A percentile compares a stretch with the other conserved stretches of the same genome.
Conservation (phyloP, 1,284 basidiomycete species). For the Cryptococcus sp. region DNA sequence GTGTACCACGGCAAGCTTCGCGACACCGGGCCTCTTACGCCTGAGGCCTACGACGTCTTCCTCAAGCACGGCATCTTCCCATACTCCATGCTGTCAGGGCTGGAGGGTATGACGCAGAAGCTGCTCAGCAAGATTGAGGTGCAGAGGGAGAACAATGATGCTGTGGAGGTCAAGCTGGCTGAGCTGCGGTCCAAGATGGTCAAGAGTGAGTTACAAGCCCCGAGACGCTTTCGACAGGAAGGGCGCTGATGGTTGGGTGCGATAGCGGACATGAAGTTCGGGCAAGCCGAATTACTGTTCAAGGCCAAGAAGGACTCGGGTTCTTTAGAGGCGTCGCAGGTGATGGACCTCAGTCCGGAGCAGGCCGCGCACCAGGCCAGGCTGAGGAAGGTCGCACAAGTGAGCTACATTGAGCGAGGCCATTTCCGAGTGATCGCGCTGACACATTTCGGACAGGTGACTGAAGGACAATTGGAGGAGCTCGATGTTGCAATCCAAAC, state of each 20-base stretch:
- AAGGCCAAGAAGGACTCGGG: slow-evolving; percentile 53
- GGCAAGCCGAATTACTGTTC: slow-evolving; percentile 52
- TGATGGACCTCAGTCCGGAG: slow-evolving; percentile 54
- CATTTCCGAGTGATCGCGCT: neutral
- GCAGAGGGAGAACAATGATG: slow-evolving; percentile 26
- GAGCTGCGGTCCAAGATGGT: slow-evolving; percentile 52
- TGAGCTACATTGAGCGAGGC: slow-evolving; percentile 4
- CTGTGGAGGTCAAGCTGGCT: slow-evolving; percentile 41
- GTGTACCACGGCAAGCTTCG: slow-evolving; percentile 26
- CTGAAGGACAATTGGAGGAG: slow-evolving; percentile 50
- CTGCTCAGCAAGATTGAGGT: slow-evolving; percentile 31
- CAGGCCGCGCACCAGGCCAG: slow-evolving; percentile 53
- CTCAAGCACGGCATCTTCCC: slow-evolving; percentile 35
- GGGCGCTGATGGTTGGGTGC: slow-evolving; percentile 6
- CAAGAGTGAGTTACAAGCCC: slow-evolving; percentile 42
- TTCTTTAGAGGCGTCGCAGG: slow-evolving; percentile 52
- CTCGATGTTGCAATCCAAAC: slow-evolving; percentile 31
- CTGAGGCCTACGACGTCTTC: slow-evolving; percentile 28
- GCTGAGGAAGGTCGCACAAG: slow-evolving; percentile 49
- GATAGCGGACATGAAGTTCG: slow-evolving; percentile 51
- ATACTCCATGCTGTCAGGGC: slow-evolving; percentile 32
- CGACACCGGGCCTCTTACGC: slow-evolving; percentile 12
- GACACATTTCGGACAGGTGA: slow-evolving; percentile 23
- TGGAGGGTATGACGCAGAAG: slow-evolving; percentile 26
- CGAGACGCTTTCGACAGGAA: neutral